These are phyloP conservation scores for Gomphus bonarii DNA, from an alignment of 1,284 basidiomycete genomes.

Conservation along the genomic window DNA sequence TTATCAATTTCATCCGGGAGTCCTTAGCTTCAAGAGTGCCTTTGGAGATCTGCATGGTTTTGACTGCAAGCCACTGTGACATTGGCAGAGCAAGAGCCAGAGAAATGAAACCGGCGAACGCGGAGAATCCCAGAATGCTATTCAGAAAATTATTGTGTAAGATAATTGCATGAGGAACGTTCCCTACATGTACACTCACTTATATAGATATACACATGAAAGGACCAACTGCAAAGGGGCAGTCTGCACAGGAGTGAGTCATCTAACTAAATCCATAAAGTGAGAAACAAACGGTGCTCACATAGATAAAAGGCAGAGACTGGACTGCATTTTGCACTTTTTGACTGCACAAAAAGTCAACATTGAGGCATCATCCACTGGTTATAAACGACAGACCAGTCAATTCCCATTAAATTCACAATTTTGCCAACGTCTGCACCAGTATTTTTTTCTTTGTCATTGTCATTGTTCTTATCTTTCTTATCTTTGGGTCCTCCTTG, in stretches of 20 bases:
- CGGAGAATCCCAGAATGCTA: conserved; percentile 6
- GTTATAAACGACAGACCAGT: conserved; percentile 1
- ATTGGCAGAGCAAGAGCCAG: conserved; percentile 1
- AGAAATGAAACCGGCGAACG: conserved; percentile 7
- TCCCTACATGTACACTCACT: neutral
- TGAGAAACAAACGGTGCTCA: neutral
- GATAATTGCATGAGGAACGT: neutral
- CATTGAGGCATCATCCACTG: too few species aligned
- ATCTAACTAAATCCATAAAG: neutral
- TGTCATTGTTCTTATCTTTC: conserved; percentile 22
- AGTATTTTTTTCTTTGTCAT: conserved; percentile 46
- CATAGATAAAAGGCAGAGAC: conserved; percentile 2
- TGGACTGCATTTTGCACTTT: neutral
- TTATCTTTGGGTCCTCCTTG: conserved; percentile 16
- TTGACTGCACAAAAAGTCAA: neutral
- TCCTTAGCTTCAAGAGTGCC: conserved; percentile 7
- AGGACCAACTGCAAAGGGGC: conserved; percentile 5
- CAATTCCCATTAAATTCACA: conserved; percentile 68
- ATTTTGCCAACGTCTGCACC: conserved; percentile 71
- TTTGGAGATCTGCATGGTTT: neutral
- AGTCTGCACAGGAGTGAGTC: neutral
- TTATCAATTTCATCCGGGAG: conserved; percentile 7
- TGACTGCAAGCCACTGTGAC: conserved; percentile 3
- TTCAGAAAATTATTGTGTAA: neutral
- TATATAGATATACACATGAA: conserved; percentile 8